Percentiles rank a stretch among this genome's conserved stretches.
These are phyloP conservation scores for Dioszegia crocea DNA, from an alignment of 768 basidiomycete genomes.

Conservation along the genomic window DNA sequence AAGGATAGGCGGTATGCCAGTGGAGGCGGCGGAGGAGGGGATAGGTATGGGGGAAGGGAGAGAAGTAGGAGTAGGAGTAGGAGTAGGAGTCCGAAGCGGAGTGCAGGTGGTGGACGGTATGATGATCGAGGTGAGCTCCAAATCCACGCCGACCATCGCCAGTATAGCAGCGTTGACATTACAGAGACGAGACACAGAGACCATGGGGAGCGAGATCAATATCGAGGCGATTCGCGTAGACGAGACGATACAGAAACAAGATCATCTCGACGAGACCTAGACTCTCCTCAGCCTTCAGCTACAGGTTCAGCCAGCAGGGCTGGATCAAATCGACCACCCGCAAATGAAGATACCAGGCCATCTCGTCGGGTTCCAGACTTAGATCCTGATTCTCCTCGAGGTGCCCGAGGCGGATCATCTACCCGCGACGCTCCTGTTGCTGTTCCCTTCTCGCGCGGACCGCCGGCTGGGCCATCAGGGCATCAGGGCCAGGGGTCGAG, in stretches of 20 bases:
- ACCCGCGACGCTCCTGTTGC: neutral
- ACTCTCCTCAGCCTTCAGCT: neutral
- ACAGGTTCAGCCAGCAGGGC: neutral
- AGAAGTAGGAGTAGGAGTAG: slow-evolving; percentile 1
- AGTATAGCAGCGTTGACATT: too few species aligned
- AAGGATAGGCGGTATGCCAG: slow-evolving; percentile 8
- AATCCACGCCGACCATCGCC: too few species aligned
- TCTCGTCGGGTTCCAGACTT: neutral
- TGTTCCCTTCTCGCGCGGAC: neutral
- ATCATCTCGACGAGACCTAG: neutral
- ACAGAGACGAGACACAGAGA: neutral
- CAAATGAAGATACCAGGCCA: neutral
- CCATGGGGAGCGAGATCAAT: slow-evolving; percentile 9
- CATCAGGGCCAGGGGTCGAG: too few species aligned
- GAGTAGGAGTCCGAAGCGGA: slow-evolving; percentile 6
- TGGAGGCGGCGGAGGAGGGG: slow-evolving; percentile 3
- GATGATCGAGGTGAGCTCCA: slow-evolving; percentile 11
- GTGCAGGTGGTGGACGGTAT: slow-evolving; percentile 2
- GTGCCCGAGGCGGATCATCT: neutral
- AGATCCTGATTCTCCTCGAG: too few species aligned
- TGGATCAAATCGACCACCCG: neutral
- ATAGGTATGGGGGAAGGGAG: slow-evolving; percentile 2
- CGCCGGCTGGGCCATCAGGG: neutral
- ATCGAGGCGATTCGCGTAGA: neutral
- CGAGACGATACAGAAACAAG: neutral